A percentile compares a stretch with the other conserved stretches of the same genome.
These are phyloP conservation scores for Hygrocybe coccinea DNA, from an alignment of 768 basidiomycete genomes.

Conservation along the genomic window DNA sequence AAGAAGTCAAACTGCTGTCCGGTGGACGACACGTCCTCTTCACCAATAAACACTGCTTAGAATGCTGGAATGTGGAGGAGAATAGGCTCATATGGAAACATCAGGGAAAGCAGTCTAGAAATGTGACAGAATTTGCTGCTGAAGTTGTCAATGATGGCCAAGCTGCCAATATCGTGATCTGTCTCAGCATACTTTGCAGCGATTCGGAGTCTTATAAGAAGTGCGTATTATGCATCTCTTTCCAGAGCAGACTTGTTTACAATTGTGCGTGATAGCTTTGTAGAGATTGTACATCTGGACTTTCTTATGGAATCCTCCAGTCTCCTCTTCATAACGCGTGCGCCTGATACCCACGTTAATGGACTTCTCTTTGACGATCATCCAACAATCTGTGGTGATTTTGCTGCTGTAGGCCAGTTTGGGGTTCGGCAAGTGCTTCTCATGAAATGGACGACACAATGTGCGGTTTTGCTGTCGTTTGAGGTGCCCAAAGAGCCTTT, in stretches of 20 bases:
- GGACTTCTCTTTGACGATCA: background rate
- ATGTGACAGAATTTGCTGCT: background rate
- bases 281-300: background rate
- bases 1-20: background rate
- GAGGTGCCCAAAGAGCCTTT: background rate
- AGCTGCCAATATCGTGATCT: background rate
- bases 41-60: background rate
- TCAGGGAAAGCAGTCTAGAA: background rate
- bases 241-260: background rate
- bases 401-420: background rate
- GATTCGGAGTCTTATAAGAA: background rate
- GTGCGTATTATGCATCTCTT: background rate
- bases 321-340: background rate
- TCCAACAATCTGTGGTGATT: background rate
- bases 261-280: background rate
- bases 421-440: background rate
- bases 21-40: conserved; percentile 5
- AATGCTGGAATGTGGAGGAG: conserved; percentile 10
- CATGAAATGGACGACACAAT: background rate
- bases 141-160: background rate
- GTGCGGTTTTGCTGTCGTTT: background rate
- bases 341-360: background rate
- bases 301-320: background rate
- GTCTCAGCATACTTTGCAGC: too few species aligned
- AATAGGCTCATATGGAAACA: conserved; percentile 1